Percentiles rank a stretch among this genome's conserved stretches.
These are phyloP conservation scores for Fusarium sp. DNA, from an alignment of 2,329 filamentous ascomycete genomes.

Conservation along the genomic window DNA sequence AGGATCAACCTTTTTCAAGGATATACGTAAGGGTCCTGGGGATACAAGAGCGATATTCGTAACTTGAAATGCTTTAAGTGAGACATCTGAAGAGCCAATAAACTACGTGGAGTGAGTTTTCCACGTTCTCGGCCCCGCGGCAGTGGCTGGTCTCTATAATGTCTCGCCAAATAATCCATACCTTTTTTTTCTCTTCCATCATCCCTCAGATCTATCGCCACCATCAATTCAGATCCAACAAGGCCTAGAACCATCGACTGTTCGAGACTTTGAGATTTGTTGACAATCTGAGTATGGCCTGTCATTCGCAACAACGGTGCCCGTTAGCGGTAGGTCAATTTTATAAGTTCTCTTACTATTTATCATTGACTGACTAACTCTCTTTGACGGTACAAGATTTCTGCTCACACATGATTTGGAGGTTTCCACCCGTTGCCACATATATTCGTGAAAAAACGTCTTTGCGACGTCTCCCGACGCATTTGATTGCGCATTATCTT, in stretches of 20 bases:
- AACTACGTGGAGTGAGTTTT: slow-evolving; percentile 9
- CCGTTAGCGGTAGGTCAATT: slow-evolving; percentile 4
- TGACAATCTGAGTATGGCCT: slow-evolving; percentile 10
- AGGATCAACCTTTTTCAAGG: slow-evolving; percentile 13
- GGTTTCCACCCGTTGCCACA: not conserved
- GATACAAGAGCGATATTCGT: not conserved
- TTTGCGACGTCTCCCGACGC: not conserved
- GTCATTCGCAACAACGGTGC: slow-evolving; percentile 1
- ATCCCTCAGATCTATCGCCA: not conserved
- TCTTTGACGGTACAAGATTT: slow-evolving; percentile 6
- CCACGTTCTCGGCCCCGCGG: slow-evolving; percentile 2
- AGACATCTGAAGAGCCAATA: slow-evolving; percentile 5
- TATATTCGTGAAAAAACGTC: not conserved
- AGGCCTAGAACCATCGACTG: slow-evolving; percentile 12
- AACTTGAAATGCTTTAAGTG: not conserved
- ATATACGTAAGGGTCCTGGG: slow-evolving; percentile 10
- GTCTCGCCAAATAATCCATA: not conserved
- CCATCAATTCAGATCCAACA: slow-evolving; percentile 1
- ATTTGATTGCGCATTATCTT: not conserved
- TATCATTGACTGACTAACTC: not conserved
- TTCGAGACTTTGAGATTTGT: slow-evolving; percentile 5
- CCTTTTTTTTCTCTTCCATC: not conserved
- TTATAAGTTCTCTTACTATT: not conserved
- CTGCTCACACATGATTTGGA: not conserved
- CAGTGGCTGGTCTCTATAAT: not conserved